Conservation (phyloP, 257 asterid species). For the Ligustrum vulgare region DNA sequence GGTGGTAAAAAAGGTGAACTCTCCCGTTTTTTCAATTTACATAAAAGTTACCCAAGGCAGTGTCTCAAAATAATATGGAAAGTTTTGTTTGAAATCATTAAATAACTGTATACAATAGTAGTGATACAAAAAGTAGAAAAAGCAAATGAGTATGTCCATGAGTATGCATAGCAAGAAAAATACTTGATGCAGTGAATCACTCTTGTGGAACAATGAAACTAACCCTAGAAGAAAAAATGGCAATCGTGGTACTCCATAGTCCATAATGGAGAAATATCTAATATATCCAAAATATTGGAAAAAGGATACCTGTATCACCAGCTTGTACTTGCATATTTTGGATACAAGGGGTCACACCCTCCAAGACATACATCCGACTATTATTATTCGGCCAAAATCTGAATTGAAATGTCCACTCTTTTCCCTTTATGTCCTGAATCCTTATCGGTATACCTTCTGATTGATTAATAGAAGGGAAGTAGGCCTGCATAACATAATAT, state of each 20-base stretch:
- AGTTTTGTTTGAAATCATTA: background rate
- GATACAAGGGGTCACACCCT: constrained; percentile 99
- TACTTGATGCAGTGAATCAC: background rate
- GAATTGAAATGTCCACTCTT: constrained; percentile 96
- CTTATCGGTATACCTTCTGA: constrained; percentile 91
- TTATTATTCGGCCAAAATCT: constrained; percentile 99
- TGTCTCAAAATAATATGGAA: background rate
- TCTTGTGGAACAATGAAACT: too few relatives aligned
- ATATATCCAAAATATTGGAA: background rate
- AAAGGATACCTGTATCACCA: constrained; percentile 83
- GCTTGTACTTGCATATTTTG: constrained; percentile 98
- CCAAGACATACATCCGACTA: constrained; percentile 98
- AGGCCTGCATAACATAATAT: constrained; percentile 60
- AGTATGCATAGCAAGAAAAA: background rate
- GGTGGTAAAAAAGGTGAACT: constrained; percentile 6
- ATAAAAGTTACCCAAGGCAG: background rate
- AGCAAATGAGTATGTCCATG: background rate
- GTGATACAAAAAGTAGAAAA: background rate
- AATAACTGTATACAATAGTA: background rate
- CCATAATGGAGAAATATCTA: background rate
- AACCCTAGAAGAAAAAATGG: background rate
- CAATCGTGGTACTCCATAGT: background rate
- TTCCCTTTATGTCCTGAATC: constrained; percentile 95
- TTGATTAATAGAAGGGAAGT: constrained; percentile 85
- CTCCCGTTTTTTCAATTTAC: background rate